Conservation (phyloP, 2,329 filamentous ascomycete genomes). For the Lachnellula subtilissima region DNA sequence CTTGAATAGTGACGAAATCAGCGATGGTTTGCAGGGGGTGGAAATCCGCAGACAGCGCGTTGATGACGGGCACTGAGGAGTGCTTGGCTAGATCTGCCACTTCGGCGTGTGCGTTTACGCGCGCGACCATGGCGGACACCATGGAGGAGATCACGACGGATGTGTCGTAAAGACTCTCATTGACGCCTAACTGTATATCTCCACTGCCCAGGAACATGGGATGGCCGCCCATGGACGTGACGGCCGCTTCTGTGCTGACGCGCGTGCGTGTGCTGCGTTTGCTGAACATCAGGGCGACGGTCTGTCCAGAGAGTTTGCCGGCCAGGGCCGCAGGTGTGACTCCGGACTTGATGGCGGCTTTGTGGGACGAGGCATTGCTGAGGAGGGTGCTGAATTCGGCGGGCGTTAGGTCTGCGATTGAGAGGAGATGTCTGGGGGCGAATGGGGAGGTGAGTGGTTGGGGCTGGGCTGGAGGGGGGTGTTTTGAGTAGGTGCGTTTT, state of each 20-base stretch:
- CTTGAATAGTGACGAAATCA: constrained; percentile 86
- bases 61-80: constrained; percentile 77
- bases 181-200: constrained; percentile 94
- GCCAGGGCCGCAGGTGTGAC: constrained; percentile 54
- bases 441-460: constrained; percentile 39
- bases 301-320: constrained; percentile 65
- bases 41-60: constrained; percentile 82
- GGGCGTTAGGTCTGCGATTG: constrained; percentile 79
- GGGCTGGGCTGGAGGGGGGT: constrained; percentile 12
- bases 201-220: constrained; percentile 96
- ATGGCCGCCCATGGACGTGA: constrained; percentile 82
- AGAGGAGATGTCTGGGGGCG: constrained; percentile 80
- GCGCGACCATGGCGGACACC: constrained; percentile 77
- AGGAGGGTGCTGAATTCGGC: constrained; percentile 77
- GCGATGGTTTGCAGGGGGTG: constrained; percentile 93
- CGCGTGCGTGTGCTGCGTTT: constrained; percentile 93
- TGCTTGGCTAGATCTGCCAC: constrained; percentile 65
- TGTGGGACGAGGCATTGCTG: constrained; percentile 73
- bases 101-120: constrained; percentile 73
- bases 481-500: constrained; percentile 18
- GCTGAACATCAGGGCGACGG: constrained; percentile 93
- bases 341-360: constrained; percentile 69
- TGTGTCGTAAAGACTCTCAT: constrained; percentile 93
- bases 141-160: constrained; percentile 90
- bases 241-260: constrained; percentile 87